Base-by-base conservation (phyloP, 495 filamentous ascomycete species). In the Penicillium bialowiezense region DNA sequence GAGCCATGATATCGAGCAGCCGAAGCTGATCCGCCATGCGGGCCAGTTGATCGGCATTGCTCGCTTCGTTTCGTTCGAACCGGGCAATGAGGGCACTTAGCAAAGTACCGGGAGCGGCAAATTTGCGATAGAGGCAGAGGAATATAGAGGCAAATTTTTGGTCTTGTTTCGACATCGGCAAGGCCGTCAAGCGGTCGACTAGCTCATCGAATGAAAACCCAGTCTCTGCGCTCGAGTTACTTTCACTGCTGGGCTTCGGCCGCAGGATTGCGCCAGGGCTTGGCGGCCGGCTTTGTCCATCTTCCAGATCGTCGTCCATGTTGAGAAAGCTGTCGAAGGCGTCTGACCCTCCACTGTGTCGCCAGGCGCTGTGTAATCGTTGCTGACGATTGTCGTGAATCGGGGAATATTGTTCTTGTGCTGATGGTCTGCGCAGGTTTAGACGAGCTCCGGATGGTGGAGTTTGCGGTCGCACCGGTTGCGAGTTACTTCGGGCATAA, bases 101-200 rank as follows among this genome's bases (percentile, higher is more conserved):
- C 2, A 98, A 77, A 32, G 85, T 77, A 12, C 76, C 74, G 0
- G 93, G 93, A 3, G 92, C 78, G 4, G 90, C 87, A 51, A 98
- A 97, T 68, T 91, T 95, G 43, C 93, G 87, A 63, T 96, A 97
- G n/a, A 97, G 77, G 50, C 91, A 95, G 15, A 97, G 72, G 59
- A 97, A 97, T 7, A 91, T 85, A 21, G 86, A 79, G 14, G 77
- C 76, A 65, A 97, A 97, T 63, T 95, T 96, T 15, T 78, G 75
- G 63, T 97, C 93, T 5, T 84, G 74, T 63, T 89, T 91, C 28
- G 90, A 90, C 75, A 92, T 86, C 29, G 88, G 87, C 46, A 85
- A 79, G 0, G 84, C 78, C 21, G 97, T 72, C 24, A 98, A 75
- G 35, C 89, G 85, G 64, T 97, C 90, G 13, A 97, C 86, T 7